Base-by-base conservation (phyloP, 352 stramenopile species). In the Nothophytophthora sp. region DNA sequence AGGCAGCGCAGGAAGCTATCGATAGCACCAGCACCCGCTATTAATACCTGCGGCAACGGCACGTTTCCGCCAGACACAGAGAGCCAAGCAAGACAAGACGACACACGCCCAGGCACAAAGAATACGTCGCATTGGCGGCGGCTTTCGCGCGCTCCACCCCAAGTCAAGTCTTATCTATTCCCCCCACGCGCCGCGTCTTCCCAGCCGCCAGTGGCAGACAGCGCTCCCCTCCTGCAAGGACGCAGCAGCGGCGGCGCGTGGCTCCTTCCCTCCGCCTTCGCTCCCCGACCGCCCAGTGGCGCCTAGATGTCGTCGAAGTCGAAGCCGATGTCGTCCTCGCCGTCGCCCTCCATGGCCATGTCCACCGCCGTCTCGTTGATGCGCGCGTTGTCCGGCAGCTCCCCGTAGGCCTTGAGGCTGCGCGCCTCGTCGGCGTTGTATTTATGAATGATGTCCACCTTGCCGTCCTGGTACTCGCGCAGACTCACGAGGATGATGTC, bases 391-490 rank as follows among this genome's bases (percentile, higher is more conserved):
- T 99, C 97, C n/a, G 98, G 98, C 37, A 99, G 82, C 73, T 99
- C 98, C 66, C 97, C 97, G 79, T 99, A 99, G 30, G 98, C 95
- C 82, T 99, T 99, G 40, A 99, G 83, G 60, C 98, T 99, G 50
- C 97, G 89, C n/a, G 98, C 98, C 68, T 98, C 94, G 70, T 98
- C 95, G 8, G 92, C 95, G 56, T 97, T 96, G 83, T 99, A 98
- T 76, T 99, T 99, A 82, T 99, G 96, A 63, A 99, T 98, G 64
- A 99, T 94, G 68, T 99, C 97, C 41, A 98, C 96, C 79, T 99
- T 99, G 82, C 98, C 97, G 74, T 99, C 97, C 81, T 99, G 98
- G 85, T 99, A 99, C 66, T 99, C 97, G 69, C 98, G 87, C 60
- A 99, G 95, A 67, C 95, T 98, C 50, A 99, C 93, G 43, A 99